Evolutionary conservation across 257 asterid species (phyloP), one percentile per base, ranked within the genome.

Genomic region (Solanum peruvianum): DNA sequence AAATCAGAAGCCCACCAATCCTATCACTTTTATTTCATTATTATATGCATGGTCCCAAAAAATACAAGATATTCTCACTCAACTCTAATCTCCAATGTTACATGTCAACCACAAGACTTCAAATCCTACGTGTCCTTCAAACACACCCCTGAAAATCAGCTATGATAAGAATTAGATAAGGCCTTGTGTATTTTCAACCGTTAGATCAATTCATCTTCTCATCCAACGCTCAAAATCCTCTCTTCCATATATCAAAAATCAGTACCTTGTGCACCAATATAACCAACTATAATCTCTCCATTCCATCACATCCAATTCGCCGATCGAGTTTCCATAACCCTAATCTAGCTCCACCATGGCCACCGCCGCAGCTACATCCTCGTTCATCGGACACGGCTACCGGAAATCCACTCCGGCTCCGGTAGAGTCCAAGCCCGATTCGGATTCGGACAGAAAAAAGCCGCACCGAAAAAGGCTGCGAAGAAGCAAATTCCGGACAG

Each of bases 131-230:
- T 90, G 92, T 80, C 6, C 60, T 80, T 29, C 16, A 90, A 47
- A 45, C 29, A 27, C 85, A 87, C 91, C 92, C 90, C 85, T 91
- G 87, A 87, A 87, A 91, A 84, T 91, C 86, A 33, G 84, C 87
- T 20, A 67, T 39, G 98, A 95, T 95, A 93, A 95, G 96, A 92
- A 87, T 4, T 72, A 89, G 98, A 94, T 94, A 95, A 95, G 98
- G 92, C 90, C 85, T 45, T 67, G 60, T 3, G 6, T 90, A 13
- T 56, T 72, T 70, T 27, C 91, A 70, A 27, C 95, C 96, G 47
- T 94, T 89, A 47, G 97, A 96, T 94, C 89, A 90, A 87, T 89
- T 77, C 89, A 71, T 52, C 84, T 42, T 41, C 21, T 39, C 16
- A 94, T 94, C 97, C 92, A 58, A 96, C 94, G 96, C 87, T 88